phyloP scores from a whole-genome alignment of 176 grass and related monocot species.

The Hordeum vulgare region DNA sequence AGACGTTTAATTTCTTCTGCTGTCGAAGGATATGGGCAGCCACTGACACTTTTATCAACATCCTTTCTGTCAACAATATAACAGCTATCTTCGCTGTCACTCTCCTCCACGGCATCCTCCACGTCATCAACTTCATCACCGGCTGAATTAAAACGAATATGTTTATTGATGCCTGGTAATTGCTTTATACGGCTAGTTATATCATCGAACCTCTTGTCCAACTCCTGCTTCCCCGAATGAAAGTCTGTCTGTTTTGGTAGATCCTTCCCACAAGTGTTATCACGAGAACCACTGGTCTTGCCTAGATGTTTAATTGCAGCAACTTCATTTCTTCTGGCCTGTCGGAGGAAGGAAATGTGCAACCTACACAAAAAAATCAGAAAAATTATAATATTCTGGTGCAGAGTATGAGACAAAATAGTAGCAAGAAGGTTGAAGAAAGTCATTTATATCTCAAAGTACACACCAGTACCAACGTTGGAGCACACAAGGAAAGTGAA shows the following conservation, averaged over 20 bases:
- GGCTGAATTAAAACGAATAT: slow-evolving; percentile 70
- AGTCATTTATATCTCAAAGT: not conserved
- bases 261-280: slow-evolving; percentile 32
- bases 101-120: slow-evolving; percentile 21
- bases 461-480: not conserved
- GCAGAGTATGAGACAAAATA: not conserved
- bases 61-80: slow-evolving; percentile 34
- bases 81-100: slow-evolving; percentile 26
- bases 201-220: slow-evolving; percentile 59
- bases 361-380: slow-evolving; percentile 58
- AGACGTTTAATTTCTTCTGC: slow-evolving; percentile 77
- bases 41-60: slow-evolving; percentile 41
- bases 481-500: slow-evolving; percentile 22
- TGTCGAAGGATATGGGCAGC: slow-evolving; percentile 88
- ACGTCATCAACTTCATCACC: slow-evolving; percentile 49
- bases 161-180: slow-evolving; percentile 57
- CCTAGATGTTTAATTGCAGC: slow-evolving; percentile 16
- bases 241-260: slow-evolving; percentile 33
- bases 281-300: slow-evolving; percentile 27
- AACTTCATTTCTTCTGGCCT: slow-evolving; percentile 56
- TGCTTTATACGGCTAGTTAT: slow-evolving; percentile 52
- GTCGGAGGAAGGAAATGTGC: slow-evolving; percentile 54
- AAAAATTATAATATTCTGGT: slow-evolving; percentile 11
- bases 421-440: not conserved
- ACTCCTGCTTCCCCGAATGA: slow-evolving; percentile 40